Percentiles rank a stretch among this genome's conserved stretches.
Conservation (phyloP, 345 rosid genomes). For the Salix exigua region DNA sequence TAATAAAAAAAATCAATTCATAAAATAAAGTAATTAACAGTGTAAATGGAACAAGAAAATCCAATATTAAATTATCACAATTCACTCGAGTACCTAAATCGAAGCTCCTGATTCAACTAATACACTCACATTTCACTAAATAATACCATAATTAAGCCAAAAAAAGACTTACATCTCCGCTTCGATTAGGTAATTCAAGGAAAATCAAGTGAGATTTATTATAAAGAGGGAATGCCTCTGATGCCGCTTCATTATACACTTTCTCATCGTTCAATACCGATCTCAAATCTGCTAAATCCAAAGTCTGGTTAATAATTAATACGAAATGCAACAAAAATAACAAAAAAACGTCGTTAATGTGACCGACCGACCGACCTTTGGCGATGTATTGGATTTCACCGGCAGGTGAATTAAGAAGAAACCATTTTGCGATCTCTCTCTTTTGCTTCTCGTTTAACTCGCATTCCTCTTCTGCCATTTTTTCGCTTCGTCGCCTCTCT, state of each 20-base stretch:
- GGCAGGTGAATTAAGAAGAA: conserved; percentile 87
- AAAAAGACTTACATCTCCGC: conserved; percentile 60
- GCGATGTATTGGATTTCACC: conserved; percentile 97
- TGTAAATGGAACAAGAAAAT: neutral
- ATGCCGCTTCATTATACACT: conserved; percentile 70
- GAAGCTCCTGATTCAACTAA: too few relatives aligned
- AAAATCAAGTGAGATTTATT: conserved; percentile 89
- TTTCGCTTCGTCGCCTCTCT: conserved; percentile 1
- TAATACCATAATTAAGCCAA: too few relatives aligned
- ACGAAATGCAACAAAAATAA: neutral
- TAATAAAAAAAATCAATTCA: neutral
- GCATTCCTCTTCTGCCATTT: conserved; percentile 57
- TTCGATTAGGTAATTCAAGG: conserved; percentile 62
- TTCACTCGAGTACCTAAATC: too few relatives aligned
- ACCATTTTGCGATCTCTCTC: conserved; percentile 98
- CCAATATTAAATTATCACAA: too few relatives aligned
- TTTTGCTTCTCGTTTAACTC: conserved; percentile 69
- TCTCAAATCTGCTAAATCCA: conserved; percentile 56
- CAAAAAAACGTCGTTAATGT: neutral
- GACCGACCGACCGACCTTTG: conserved; percentile 48
- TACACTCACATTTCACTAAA: neutral
- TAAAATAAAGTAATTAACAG: too few relatives aligned
- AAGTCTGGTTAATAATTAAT: too few relatives aligned
- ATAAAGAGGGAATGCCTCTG: conserved; percentile 75
- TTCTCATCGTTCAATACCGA: conserved; percentile 62